These are phyloP conservation scores for Myxozyma vanderwaltii DNA, from an alignment of 805 yeast genomes.

Conservation along the genomic window DNA sequence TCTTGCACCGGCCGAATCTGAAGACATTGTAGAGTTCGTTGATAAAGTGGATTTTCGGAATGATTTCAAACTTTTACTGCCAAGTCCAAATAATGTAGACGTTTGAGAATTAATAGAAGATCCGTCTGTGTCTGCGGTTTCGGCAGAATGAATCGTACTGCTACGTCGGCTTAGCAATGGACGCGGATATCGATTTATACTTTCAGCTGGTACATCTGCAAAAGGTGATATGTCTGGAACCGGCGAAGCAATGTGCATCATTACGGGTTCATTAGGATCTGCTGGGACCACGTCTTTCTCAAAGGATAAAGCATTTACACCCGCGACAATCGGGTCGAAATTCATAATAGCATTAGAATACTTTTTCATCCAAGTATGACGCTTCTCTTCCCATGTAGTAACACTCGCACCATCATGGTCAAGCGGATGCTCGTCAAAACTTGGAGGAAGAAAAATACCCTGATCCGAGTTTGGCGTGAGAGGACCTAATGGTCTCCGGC, in stretches of 20 bases:
- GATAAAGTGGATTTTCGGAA: background rate
- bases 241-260: slow-evolving; percentile 6
- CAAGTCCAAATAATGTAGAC: slow-evolving; percentile 6
- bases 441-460: slow-evolving; percentile 21
- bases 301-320: background rate
- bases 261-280: background rate
- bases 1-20: background rate
- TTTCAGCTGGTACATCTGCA: background rate
- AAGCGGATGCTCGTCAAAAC: slow-evolving; percentile 7
- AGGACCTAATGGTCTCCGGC: slow-evolving; percentile 26
- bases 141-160: background rate
- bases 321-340: slow-evolving; percentile 6
- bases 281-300: background rate
- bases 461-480: slow-evolving; percentile 27
- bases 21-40: slow-evolving; percentile 7
- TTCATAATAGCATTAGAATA: slow-evolving; percentile 1
- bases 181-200: background rate
- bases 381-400: slow-evolving; percentile 26
- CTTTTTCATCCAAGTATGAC: slow-evolving; percentile 16
- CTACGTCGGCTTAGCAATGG: background rate
- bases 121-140: background rate
- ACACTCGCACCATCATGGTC: slow-evolving; percentile 7
- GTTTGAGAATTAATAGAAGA: background rate
- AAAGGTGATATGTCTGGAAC: background rate
- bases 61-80: slow-evolving; percentile 9